A percentile compares a stretch with the other conserved stretches of the same genome.
phyloP scores from a whole-genome alignment of 345 rosid genomes.

The Brassica rapa region DNA sequence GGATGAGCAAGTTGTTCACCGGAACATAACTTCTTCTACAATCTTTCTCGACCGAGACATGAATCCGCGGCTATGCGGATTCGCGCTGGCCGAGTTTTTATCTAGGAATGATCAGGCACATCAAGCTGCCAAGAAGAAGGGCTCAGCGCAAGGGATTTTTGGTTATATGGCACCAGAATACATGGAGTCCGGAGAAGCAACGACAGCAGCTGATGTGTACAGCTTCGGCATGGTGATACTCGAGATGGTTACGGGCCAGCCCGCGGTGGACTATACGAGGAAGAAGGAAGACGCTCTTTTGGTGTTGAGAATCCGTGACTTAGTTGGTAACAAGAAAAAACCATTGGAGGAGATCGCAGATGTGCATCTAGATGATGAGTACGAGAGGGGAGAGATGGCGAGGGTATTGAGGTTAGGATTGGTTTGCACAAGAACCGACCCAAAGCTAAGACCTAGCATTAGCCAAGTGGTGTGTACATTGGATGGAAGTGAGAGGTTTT shows the following conservation, averaged over 20 bases:
- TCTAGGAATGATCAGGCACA: constrained; percentile 79
- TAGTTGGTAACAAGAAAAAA: constrained; percentile 40
- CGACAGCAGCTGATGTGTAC: constrained; percentile 79
- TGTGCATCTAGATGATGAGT: constrained; percentile 49
- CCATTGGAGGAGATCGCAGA: constrained; percentile 62
- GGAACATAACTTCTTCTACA: constrained; percentile 83
- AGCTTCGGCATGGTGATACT: constrained; percentile 89
- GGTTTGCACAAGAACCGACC: constrained; percentile 78
- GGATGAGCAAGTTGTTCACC: constrained; percentile 93
- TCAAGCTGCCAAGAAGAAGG: constrained; percentile 51
- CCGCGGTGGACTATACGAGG: constrained; percentile 79
- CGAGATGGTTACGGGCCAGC: constrained; percentile 85
- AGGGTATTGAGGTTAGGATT: constrained; percentile 69
- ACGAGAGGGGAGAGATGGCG: constrained; percentile 50
- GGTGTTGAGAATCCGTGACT: constrained; percentile 62
- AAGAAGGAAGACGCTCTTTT: constrained; percentile 63
- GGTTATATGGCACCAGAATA: constrained; percentile 97
- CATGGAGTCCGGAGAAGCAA: constrained; percentile 82
- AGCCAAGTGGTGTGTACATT: constrained; percentile 85
- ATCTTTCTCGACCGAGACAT: constrained; percentile 71
- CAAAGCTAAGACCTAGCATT: constrained; percentile 68
- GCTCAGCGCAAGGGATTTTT: constrained; percentile 83
- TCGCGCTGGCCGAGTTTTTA: constrained; percentile 89
- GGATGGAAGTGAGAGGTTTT: constrained; percentile 67
- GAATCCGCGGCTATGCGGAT: constrained; percentile 77